These are phyloP conservation scores for Prillingera fragicola DNA, from an alignment of 1,284 basidiomycete species.

Conservation along the genomic window DNA sequence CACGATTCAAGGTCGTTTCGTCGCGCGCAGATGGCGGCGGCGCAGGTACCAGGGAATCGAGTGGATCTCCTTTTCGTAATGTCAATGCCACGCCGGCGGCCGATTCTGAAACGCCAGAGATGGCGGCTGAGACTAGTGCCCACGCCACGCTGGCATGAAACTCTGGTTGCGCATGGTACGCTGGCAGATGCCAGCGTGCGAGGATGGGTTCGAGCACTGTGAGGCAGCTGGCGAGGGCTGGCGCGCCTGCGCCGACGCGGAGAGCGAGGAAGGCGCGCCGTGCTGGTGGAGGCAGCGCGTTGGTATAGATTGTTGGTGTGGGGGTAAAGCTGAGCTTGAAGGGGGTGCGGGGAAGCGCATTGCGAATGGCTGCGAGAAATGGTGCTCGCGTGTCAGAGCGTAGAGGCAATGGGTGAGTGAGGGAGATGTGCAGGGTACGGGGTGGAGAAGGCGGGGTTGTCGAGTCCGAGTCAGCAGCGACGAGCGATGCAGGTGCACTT, in stretches of 20 bases:
- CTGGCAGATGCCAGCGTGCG: constrained; percentile 28
- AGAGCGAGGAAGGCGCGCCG: constrained; percentile 43
- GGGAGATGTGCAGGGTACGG: constrained; percentile 40
- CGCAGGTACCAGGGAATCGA: too few species aligned
- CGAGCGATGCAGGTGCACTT: not conserved
- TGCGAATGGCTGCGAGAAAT: not conserved
- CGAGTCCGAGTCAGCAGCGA: too few species aligned
- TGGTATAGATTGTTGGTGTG: constrained; percentile 28
- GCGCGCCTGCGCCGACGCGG: constrained; percentile 37
- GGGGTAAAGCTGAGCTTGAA: constrained; percentile 27
- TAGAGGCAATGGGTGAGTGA: constrained; percentile 44
- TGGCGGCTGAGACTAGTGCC: too few species aligned
- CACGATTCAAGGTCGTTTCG: too few species aligned
- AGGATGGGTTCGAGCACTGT: constrained; percentile 34
- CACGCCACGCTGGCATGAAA: constrained; percentile 47
- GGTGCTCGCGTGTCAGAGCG: too few species aligned
- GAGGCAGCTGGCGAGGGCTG: constrained; percentile 26
- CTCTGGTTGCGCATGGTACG: constrained; percentile 40
- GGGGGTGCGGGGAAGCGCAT: not conserved
- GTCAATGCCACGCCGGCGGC: too few species aligned
- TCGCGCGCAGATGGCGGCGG: too few species aligned
- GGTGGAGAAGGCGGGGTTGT: not conserved
- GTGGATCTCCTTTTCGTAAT: too few species aligned
- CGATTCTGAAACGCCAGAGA: too few species aligned
- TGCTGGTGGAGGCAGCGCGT: constrained; percentile 20